These are phyloP conservation scores for Dorcoceras hygrometricum DNA, from an alignment of 257 asterid species.

Conservation along the genomic window DNA sequence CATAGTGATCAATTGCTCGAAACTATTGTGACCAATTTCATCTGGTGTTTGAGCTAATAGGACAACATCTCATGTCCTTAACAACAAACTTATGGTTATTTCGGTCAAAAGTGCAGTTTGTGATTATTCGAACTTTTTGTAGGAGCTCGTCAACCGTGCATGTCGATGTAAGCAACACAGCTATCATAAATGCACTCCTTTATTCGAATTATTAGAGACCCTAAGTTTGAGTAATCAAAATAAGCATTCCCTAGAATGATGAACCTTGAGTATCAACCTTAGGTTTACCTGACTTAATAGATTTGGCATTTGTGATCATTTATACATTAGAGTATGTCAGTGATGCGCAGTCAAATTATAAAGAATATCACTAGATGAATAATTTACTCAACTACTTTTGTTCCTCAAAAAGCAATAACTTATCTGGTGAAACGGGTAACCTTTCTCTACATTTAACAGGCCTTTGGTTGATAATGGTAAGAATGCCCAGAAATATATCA, in stretches of 20 bases:
- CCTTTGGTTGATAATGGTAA: slow-evolving; percentile 87
- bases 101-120: neutral
- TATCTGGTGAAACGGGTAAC: slow-evolving; percentile 2
- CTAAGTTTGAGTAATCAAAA: neutral
- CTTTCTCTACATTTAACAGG: slow-evolving; percentile 42
- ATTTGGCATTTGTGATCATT: neutral
- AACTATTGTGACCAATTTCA: neutral
- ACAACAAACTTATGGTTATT: neutral
- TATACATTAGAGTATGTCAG: neutral
- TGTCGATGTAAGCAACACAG: neutral
- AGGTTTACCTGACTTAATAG: neutral
- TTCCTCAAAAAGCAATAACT: neutral
- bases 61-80: neutral
- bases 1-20: neutral
- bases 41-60: neutral
- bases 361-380: neutral
- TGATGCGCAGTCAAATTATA: neutral
- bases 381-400: neutral
- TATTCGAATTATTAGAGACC: neutral
- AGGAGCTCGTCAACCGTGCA: neutral
- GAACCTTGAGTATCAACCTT: neutral
- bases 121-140: neutral
- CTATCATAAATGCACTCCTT: neutral
- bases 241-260: neutral
- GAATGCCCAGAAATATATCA: slow-evolving; percentile 92